Base-by-base conservation (phyloP, 23 red algal species). In the Gracilaria gracilis region DNA sequence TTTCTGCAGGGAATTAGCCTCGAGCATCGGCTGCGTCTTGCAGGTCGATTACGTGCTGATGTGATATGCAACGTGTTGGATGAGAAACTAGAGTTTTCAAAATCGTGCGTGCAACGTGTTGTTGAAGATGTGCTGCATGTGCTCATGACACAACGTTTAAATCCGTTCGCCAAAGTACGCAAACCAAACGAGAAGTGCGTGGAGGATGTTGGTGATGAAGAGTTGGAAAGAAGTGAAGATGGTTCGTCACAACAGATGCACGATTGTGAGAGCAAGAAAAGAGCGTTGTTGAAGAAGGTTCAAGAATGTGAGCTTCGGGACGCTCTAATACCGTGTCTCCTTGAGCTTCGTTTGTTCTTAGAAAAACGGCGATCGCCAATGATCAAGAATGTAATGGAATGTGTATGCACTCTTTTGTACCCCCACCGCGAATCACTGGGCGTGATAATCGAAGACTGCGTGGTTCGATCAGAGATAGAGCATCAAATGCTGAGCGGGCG, bases 261-360 rank as follows among this genome's bases (percentile, higher is more conserved):
- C 8, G 4, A 33, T 9, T 48, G 29, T 25, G 28, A 79, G 37
- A 86, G 44, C 38, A 85, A 75, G 48, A 86, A 86, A 49, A 39
- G 57, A 51, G 36, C 50, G 3, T 39, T 93, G 49, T 17, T 93
- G 42, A 79, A 58, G 73, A 92, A 92, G 46, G 76, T 92, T 29
- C 48, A 81, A 42, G 62, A 71, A 50, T 73, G 77, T n/a, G 90
- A 85, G 70, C 71, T 93, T 33, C 79, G 82, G 17, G 82, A 84
- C 24, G 55, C 50, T 0, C 75, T 80, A 6, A 35, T 93, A 42
- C 90, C 90, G 13, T 40, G 57, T 13, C 82, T 93, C n/a, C 7
- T 93, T 31, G 90, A 93, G 42, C 69, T 93, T 7, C 62, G 80
- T 6, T 61, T 53, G 25, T 66, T 71, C 13, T 81, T 93, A 37